Evolutionary conservation across 2,329 filamentous ascomycete genomes (phyloP).

Genomic region (Aspergillus tubingensis): DNA sequence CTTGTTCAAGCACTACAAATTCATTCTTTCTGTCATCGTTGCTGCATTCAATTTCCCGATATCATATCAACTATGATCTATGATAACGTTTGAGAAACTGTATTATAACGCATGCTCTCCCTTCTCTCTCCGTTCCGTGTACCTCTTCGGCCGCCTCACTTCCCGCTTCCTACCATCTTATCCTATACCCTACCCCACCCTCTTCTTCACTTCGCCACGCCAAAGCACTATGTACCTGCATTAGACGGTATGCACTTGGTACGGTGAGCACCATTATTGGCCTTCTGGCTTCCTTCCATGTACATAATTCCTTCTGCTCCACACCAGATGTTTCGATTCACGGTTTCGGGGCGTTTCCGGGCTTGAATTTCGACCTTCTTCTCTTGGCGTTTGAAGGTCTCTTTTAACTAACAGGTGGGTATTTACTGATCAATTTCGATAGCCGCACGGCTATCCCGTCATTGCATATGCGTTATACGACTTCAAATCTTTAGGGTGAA

Average conservation of each 20-base stretch:
- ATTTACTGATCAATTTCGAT: background rate
- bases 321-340: background rate
- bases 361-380: background rate
- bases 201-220: background rate
- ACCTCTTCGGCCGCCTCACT: background rate
- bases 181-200: background rate
- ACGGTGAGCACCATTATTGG: background rate
- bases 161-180: background rate
- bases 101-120: background rate
- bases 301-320: background rate
- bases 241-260: background rate
- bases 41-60: background rate
- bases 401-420: background rate
- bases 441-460: background rate
- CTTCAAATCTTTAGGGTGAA: background rate
- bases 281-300: background rate
- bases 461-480: background rate
- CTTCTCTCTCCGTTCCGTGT: background rate
- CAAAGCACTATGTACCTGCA: background rate
- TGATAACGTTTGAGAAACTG: background rate
- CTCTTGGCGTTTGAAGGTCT: background rate
- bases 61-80: conserved; percentile 3
- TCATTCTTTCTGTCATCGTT: background rate
- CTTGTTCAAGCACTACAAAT: background rate
- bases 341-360: background rate